phyloP scores from a whole-genome alignment of 306 rosid genomes.

The Vigna angularis region DNA sequence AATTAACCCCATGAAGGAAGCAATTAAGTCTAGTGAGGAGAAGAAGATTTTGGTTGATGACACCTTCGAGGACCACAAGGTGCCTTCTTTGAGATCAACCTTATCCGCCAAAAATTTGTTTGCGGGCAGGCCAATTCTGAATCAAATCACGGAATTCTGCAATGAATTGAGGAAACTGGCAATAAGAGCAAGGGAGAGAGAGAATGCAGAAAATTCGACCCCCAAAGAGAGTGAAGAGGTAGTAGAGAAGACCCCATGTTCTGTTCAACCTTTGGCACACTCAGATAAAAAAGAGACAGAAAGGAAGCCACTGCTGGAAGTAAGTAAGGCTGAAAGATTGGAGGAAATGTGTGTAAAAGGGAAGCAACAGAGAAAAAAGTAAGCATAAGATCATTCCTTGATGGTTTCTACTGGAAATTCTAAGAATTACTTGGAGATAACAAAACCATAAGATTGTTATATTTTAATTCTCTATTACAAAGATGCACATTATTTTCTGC shows the following conservation, averaged over 20 bases:
- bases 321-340: constrained; percentile 50
- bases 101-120: constrained; percentile 83
- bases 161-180: constrained; percentile 87
- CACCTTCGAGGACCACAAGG: constrained; percentile 43
- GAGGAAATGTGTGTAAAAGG: constrained; percentile 51
- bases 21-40: constrained; percentile 78
- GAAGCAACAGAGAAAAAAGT: constrained; percentile 64
- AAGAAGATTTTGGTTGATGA: constrained; percentile 57
- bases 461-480: too few relatives aligned
- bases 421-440: background rate
- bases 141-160: constrained; percentile 90
- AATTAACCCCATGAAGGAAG: constrained; percentile 54
- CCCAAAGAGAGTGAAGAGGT: constrained; percentile 43
- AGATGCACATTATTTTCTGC: background rate
- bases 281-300: constrained; percentile 57
- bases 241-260: constrained; percentile 43
- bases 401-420: background rate
- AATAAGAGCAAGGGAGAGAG: constrained; percentile 64
- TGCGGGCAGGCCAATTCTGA: constrained; percentile 76
- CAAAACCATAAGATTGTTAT: background rate
- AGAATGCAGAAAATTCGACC: constrained; percentile 51
- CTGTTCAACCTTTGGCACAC: constrained; percentile 49
- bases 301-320: constrained; percentile 68
- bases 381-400: constrained; percentile 43
- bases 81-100: constrained; percentile 72